A percentile compares a stretch with the other conserved stretches of the same genome.
These are phyloP conservation scores for Tetraselmis striata DNA, from an alignment of 139 green algal genomes.

Conservation along the genomic window DNA sequence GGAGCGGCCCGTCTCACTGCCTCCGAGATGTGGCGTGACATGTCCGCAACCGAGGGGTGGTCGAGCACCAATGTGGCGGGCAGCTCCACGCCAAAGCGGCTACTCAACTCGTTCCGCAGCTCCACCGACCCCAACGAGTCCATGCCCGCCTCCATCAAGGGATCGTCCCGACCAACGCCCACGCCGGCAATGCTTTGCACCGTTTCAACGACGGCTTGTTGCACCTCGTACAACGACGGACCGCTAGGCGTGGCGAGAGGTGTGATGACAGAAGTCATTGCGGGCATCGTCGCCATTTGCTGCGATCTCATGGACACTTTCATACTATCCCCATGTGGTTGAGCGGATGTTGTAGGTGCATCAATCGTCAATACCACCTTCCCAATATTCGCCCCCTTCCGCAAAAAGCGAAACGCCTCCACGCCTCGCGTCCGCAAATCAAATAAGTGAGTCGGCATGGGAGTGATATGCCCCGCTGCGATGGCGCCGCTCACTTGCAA, in stretches of 20 bases:
- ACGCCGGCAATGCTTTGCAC: neutral
- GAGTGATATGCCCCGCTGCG: neutral
- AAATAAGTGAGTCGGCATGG: neutral
- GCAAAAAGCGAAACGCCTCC: neutral
- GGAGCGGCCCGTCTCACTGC: too few relatives aligned
- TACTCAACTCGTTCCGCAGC: slow-evolving; percentile 62
- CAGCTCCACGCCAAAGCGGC: slow-evolving; percentile 49
- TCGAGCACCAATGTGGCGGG: slow-evolving; percentile 75
- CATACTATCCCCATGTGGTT: too few relatives aligned
- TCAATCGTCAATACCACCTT: neutral
- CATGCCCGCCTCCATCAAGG: slow-evolving; percentile 69
- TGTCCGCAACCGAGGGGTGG: slow-evolving; percentile 51
- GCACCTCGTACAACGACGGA: neutral
- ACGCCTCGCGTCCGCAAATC: neutral
- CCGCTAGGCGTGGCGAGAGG: too few relatives aligned
- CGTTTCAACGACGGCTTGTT: neutral
- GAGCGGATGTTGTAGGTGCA: too few relatives aligned
- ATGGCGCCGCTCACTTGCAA: neutral
- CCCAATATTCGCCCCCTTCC: neutral
- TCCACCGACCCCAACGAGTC: slow-evolving; percentile 73
- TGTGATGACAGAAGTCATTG: too few relatives aligned
- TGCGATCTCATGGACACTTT: too few relatives aligned
- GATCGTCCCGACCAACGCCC: slow-evolving; percentile 33
- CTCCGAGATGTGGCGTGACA: slow-evolving; percentile 21
- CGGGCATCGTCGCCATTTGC: too few relatives aligned